phyloP scores from a whole-genome alignment of 1,139 yeast genomes.

The Candida dubliniensis region DNA sequence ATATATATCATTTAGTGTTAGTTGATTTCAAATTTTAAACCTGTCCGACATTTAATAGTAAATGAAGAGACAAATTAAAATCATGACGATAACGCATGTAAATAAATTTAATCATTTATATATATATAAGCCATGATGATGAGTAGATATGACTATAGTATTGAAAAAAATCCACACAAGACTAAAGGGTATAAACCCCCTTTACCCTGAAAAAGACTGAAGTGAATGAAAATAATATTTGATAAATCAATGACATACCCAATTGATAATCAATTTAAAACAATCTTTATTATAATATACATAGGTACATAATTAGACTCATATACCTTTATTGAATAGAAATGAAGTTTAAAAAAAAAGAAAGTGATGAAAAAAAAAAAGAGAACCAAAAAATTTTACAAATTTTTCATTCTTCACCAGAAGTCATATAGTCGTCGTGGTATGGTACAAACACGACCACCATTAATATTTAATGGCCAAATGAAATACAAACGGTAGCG shows the following conservation, averaged over 20 bases:
- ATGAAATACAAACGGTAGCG: no score
- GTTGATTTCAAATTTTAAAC: constrained; percentile 2
- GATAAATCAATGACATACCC: no score
- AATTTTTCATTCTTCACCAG: background rate
- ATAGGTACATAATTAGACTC: no score
- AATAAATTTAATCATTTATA: constrained; percentile 2
- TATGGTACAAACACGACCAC: background rate
- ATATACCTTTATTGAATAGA: background rate
- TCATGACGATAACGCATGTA: constrained; percentile 7
- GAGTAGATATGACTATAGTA: background rate
- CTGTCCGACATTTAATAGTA: background rate
- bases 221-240: no score
- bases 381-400: background rate
- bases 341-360: no score
- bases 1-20: constrained; percentile 3
- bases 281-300: no score
- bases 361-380: background rate
- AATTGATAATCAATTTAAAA: no score
- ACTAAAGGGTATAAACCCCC: no score
- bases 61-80: background rate
- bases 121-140: background rate
- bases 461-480: no score
- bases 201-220: no score
- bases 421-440: no score
- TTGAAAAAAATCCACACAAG: no score